Evolutionary conservation across 140 eudicot species (phyloP), one percentile per base, ranked within the genome.

Genomic region (Stevia rebaudiana): DNA sequence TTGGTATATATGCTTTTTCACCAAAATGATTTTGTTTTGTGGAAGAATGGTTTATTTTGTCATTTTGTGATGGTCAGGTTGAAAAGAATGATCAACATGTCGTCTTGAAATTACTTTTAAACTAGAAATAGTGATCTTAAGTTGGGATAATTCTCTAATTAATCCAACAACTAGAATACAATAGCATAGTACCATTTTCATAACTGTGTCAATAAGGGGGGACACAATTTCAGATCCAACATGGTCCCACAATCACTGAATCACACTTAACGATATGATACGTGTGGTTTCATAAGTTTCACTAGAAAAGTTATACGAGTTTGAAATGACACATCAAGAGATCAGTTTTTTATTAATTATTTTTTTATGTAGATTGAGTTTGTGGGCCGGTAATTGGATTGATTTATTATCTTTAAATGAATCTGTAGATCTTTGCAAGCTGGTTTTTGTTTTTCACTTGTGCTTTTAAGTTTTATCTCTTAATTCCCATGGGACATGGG

Each of bases 21-120:
- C 67, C 57, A 73, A 63, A 63, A 68, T 81, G 81, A 64, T 77
- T 80, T 63, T 70, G 64, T 66, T 77, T 66, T 83, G 95, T 87
- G 92, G 95, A 84, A 68, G 3, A 47, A 8, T 66, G 69, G 72
- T 72, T 74, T 57, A 24, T 78, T 81, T 83, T 76, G 82, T 69
- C 82, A 58, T 57, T 64, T 81, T 55, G 66, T 71, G 71, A 42
- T 36, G 37, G 40, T 40, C 65, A 63, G 18, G 16, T 17, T 63
- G 77, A 53, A 49, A 72, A 62, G 37, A 72, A 62, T 72, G n/a
- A 72, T 22, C 30, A 67, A 72, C 71, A 62, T 72, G 64, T 19
- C 70, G 50, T 42, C n/a, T n/a, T n/a, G n/a, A n/a, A n/a, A 23
- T 64, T 42, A 59, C 5, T 57, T 69, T 11, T 47, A 48, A 36